These are phyloP conservation scores for Antarctomyces pellizariae DNA, from an alignment of 495 filamentous ascomycete genomes.

Conservation along the genomic window DNA sequence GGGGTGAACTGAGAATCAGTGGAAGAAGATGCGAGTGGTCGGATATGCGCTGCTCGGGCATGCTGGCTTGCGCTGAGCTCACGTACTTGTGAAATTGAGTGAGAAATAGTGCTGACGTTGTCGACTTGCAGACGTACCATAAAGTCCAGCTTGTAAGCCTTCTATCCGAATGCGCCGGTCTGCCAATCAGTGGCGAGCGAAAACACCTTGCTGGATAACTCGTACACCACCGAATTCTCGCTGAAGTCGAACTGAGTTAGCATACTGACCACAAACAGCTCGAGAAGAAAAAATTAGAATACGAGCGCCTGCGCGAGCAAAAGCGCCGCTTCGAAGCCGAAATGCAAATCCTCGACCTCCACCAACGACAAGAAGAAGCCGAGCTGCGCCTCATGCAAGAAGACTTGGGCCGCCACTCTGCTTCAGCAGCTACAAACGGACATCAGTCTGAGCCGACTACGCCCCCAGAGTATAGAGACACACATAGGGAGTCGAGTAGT, in stretches of 20 bases:
- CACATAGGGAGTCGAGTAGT: constrained; percentile 42
- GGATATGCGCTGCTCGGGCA: too few species aligned
- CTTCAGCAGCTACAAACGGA: constrained; percentile 20
- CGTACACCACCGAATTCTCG: background rate
- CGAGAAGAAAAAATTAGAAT: constrained; percentile 77
- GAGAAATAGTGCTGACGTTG: background rate
- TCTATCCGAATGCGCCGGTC: too few species aligned
- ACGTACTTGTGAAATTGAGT: too few species aligned
- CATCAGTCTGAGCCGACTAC: constrained; percentile 87
- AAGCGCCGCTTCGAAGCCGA: constrained; percentile 68
- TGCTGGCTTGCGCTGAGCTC: too few species aligned
- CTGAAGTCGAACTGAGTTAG: constrained; percentile 1
- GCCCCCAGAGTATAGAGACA: constrained; percentile 77
- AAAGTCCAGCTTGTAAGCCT: constrained; percentile 21
- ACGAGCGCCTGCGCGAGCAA: constrained; percentile 67
- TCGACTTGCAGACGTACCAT: constrained; percentile 15
- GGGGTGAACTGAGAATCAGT: constrained; percentile 1
- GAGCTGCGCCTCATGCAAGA: constrained; percentile 66
- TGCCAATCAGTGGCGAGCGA: too few species aligned
- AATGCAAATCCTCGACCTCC: constrained; percentile 63
- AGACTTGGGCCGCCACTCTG: constrained; percentile 37
- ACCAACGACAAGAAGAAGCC: constrained; percentile 53
- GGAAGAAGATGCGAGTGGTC: constrained; percentile 4
- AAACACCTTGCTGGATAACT: background rate
- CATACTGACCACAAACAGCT: constrained; percentile 31